These are phyloP conservation scores for Neofusicoccum parvum DNA, from an alignment of 2,329 filamentous ascomycete genomes.

Conservation along the genomic window DNA sequence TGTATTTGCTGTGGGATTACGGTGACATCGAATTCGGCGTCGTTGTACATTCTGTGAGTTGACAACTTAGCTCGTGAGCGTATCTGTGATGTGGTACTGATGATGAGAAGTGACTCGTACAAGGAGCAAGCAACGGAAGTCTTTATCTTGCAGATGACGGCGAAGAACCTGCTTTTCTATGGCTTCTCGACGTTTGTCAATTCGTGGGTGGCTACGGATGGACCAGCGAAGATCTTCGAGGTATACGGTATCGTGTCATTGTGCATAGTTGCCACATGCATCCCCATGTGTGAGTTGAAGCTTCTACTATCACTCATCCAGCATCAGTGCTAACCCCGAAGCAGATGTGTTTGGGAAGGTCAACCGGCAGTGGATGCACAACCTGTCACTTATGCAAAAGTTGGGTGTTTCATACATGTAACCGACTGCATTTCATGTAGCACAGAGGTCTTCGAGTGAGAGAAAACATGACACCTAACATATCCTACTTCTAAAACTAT, in stretches of 20 bases:
- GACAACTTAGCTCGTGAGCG: no score
- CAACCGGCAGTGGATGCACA: constrained; percentile 27
- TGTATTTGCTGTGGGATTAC: constrained; percentile 27
- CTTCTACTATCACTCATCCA: background rate
- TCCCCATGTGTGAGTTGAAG: constrained; percentile 36
- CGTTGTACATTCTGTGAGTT: constrained; percentile 38
- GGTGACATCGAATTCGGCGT: constrained; percentile 30
- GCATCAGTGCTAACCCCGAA: background rate
- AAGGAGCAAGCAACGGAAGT: constrained; percentile 33
- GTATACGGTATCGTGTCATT: constrained; percentile 35
- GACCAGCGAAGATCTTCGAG: constrained; percentile 31
- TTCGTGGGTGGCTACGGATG: constrained; percentile 30
- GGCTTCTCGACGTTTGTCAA: constrained; percentile 38
- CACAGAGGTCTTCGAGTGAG: no score
- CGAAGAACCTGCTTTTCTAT: constrained; percentile 40
- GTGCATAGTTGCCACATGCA: constrained; percentile 33
- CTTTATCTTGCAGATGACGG: constrained; percentile 41
- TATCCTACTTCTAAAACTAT: no score
- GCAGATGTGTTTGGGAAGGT: constrained; percentile 28
- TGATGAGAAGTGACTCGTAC: constrained; percentile 33
- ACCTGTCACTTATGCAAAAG: constrained; percentile 5
- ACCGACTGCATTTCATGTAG: no score
- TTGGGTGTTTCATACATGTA: background rate
- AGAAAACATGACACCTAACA: no score
- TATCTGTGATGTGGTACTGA: background rate